phyloP scores from a whole-genome alignment of 2,329 filamentous ascomycete genomes.

The Aspergillus intermedius region DNA sequence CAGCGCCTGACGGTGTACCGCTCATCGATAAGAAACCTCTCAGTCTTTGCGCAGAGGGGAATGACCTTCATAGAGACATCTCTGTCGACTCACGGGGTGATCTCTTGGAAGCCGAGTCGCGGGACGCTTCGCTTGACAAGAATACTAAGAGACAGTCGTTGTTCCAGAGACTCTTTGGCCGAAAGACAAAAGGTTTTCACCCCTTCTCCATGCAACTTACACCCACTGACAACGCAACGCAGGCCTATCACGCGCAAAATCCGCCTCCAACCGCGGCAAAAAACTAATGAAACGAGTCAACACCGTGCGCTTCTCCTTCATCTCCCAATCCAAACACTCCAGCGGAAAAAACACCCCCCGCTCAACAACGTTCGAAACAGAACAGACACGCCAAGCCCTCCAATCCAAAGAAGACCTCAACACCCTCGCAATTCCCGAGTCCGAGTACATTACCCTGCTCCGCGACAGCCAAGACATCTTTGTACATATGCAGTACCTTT shows the following conservation, averaged over 20 bases:
- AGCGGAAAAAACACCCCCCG: conserved; percentile 10
- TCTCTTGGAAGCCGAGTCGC: conserved; percentile 4
- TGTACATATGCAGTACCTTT: conserved; percentile 20
- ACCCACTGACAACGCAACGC: conserved; percentile 2
- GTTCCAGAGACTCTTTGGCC: conserved; percentile 21
- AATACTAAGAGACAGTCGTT: conserved; percentile 13
- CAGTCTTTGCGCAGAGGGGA: conserved; percentile 17
- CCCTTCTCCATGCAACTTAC: not conserved
- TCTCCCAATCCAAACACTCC: conserved; percentile 14
- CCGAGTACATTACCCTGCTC: conserved; percentile 12
- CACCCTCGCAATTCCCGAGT: conserved; percentile 8
- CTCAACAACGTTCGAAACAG: conserved; percentile 7
- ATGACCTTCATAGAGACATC: conserved; percentile 6
- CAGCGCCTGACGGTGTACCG: conserved; percentile 7
- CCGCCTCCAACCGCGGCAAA: conserved; percentile 16
- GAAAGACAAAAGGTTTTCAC: conserved; percentile 18
- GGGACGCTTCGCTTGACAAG: conserved; percentile 7
- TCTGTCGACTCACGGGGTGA: conserved; percentile 8
- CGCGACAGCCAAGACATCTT: conserved; percentile 15
- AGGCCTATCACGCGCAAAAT: conserved; percentile 20
- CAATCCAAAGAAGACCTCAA: conserved; percentile 6
- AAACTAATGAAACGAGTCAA: conserved; percentile 23
- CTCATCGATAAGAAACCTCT: conserved; percentile 8
- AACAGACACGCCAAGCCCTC: not conserved
- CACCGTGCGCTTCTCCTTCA: conserved; percentile 24